Conservation (phyloP, 768 basidiomycete genomes). For the Candolleomyces eurysporus region DNA sequence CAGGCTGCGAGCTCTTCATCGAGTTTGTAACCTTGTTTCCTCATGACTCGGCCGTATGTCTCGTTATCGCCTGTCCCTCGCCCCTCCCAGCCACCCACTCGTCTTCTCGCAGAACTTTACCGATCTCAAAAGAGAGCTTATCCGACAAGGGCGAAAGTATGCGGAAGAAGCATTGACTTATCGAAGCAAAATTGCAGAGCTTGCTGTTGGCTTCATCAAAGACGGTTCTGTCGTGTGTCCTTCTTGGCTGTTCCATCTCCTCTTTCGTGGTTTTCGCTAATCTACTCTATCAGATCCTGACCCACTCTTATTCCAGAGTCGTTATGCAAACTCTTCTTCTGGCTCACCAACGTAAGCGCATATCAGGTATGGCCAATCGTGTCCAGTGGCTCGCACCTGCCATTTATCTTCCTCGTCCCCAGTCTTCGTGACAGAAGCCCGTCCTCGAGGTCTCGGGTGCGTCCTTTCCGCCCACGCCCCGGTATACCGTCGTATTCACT, state of each 20-base stretch:
- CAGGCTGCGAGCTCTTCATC: conserved; percentile 90
- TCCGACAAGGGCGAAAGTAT: conserved; percentile 78
- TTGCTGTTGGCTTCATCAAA: conserved; percentile 89
- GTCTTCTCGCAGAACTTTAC: conserved; percentile 63
- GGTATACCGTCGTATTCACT: conserved; percentile 12
- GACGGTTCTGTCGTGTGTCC: conserved; percentile 83
- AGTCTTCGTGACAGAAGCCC: conserved; percentile 97
- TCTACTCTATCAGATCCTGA: conserved; percentile 69
- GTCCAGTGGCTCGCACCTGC: conserved; percentile 15
- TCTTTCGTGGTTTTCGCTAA: conserved; percentile 6
- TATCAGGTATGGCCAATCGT: conserved; percentile 53
- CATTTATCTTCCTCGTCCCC: conserved; percentile 15
- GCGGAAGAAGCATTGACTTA: conserved; percentile 78
- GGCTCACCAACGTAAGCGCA: conserved; percentile 88
- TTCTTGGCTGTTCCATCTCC: background rate
- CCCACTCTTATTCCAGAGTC: conserved; percentile 95
- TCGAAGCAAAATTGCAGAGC: conserved; percentile 84
- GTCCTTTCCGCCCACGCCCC: conserved; percentile 26
- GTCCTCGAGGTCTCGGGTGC: conserved; percentile 86
- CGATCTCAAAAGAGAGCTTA: conserved; percentile 79
- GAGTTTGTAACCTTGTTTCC: conserved; percentile 84
- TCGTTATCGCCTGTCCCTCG: conserved; percentile 6
- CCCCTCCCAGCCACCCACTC: conserved; percentile 4
- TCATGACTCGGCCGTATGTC: conserved; percentile 73
- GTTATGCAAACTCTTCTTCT: conserved; percentile 90